These are phyloP conservation scores for Geotrichum reessii DNA, from an alignment of 1,139 yeast species.

Conservation along the genomic window DNA sequence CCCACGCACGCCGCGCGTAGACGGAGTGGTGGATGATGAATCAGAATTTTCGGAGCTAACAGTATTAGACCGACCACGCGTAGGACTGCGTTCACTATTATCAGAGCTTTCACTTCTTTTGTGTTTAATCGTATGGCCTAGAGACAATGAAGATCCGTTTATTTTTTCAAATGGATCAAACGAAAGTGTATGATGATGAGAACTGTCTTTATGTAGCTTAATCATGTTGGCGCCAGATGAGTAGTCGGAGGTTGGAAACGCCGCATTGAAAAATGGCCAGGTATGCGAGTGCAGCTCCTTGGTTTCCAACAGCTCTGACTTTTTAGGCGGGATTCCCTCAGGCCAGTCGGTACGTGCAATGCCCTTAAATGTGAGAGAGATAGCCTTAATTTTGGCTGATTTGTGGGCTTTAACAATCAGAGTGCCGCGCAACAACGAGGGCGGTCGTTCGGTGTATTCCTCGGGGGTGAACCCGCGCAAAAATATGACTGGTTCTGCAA, in stretches of 20 bases:
- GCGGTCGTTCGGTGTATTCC: conserved; percentile 69
- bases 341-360: conserved; percentile 91
- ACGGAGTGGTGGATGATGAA: conserved; percentile 3
- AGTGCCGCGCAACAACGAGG: conserved; percentile 81
- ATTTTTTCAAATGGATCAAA: background rate
- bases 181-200: conserved; percentile 1
- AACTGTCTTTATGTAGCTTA: conserved; percentile 37
- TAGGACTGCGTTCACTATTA: too few relatives aligned
- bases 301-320: conserved; percentile 56
- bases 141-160: background rate
- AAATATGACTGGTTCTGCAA: conserved; percentile 76
- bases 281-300: conserved; percentile 69
- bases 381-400: conserved; percentile 66
- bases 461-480: conserved; percentile 72
- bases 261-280: conserved; percentile 79
- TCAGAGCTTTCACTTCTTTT: background rate
- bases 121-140: background rate
- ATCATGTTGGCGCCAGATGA: conserved; percentile 55
- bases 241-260: conserved; percentile 36
- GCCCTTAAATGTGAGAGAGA: conserved; percentile 67
- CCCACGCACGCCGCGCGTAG: conserved; percentile 14
- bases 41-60: background rate
- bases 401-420: conserved; percentile 65
- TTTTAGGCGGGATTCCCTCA: conserved; percentile 94
- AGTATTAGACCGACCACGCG: background rate